phyloP scores from a whole-genome alignment of 441 rosid genomes.

The Pelargonium cotyledonis region DNA sequence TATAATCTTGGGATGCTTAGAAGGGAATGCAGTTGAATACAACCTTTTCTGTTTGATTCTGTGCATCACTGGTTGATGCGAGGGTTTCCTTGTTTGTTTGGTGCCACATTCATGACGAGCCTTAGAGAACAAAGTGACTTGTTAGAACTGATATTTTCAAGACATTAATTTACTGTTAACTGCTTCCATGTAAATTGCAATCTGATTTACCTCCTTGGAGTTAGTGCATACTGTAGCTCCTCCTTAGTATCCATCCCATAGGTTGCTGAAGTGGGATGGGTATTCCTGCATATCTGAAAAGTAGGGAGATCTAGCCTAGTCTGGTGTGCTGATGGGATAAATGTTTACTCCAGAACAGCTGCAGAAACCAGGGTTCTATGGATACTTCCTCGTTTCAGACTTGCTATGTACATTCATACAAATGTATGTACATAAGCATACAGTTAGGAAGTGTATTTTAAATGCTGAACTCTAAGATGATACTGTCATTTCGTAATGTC shows the following conservation, averaged over 20 bases:
- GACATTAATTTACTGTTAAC: not conserved
- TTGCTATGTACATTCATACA: not conserved
- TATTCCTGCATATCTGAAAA: not conserved
- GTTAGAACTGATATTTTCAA: not conserved
- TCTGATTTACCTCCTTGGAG: not conserved
- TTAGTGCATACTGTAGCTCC: not conserved
- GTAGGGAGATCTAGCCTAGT: not conserved
- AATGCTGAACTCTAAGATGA: not conserved
- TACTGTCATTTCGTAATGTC: not conserved
- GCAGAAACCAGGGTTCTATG: not conserved
- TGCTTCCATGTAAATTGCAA: not conserved
- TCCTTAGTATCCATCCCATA: not conserved
- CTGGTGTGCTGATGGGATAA: not conserved
- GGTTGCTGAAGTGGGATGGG: not conserved
- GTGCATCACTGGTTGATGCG: not conserved
- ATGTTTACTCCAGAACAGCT: not conserved
- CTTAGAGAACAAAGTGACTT: conserved; percentile 6
- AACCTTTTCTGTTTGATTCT: not conserved
- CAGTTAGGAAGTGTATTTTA: not conserved
- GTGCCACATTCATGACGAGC: not conserved
- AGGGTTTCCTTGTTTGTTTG: not conserved
- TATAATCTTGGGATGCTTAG: not conserved
- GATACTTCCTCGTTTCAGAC: not conserved
- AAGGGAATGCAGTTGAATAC: not conserved
- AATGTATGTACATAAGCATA: not conserved